A percentile compares a stretch with the other conserved stretches of the same genome.
phyloP scores from a whole-genome alignment of 257 asterid species.

The Solanum etuberosum region DNA sequence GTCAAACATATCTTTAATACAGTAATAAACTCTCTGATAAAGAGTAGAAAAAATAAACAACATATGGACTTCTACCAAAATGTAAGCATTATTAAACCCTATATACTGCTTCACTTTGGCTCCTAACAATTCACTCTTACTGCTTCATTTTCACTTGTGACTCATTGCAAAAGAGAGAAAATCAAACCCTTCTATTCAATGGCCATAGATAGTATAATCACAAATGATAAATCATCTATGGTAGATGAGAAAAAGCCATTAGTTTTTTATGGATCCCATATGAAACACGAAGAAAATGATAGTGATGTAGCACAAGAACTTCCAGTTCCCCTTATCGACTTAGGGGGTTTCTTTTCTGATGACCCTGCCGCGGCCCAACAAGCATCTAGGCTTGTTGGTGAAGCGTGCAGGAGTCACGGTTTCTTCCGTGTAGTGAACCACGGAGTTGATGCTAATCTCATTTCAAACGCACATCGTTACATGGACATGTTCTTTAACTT shows the following conservation, averaged over 20 bases:
- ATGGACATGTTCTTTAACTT: background rate
- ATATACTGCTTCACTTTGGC: background rate
- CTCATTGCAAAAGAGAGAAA: no score
- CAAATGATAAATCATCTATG: constrained; percentile 5
- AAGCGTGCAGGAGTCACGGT: constrained; percentile 56
- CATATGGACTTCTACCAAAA: constrained; percentile 8
- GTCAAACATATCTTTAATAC: no score
- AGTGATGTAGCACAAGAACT: constrained; percentile 22
- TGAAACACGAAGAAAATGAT: constrained; percentile 3
- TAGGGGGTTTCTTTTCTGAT: constrained; percentile 58
- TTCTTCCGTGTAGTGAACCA: constrained; percentile 71
- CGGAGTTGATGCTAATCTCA: constrained; percentile 37
- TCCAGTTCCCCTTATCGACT: constrained; percentile 47
- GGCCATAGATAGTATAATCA: constrained; percentile 32
- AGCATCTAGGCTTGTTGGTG: constrained; percentile 45
- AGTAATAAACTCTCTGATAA: background rate
- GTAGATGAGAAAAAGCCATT: background rate
- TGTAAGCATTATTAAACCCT: constrained; percentile 3
- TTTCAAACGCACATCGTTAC: background rate
- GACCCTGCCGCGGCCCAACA: constrained; percentile 21
- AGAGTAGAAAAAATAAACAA: background rate
- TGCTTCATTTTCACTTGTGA: background rate
- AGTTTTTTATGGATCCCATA: constrained; percentile 34
- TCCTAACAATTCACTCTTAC: background rate
- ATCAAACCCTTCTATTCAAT: constrained; percentile 19